Evolutionary conservation across 495 filamentous ascomycete genomes (phyloP), one percentile per base, ranked within the genome.

Genomic region (Lindgomyces ingoldianus): DNA sequence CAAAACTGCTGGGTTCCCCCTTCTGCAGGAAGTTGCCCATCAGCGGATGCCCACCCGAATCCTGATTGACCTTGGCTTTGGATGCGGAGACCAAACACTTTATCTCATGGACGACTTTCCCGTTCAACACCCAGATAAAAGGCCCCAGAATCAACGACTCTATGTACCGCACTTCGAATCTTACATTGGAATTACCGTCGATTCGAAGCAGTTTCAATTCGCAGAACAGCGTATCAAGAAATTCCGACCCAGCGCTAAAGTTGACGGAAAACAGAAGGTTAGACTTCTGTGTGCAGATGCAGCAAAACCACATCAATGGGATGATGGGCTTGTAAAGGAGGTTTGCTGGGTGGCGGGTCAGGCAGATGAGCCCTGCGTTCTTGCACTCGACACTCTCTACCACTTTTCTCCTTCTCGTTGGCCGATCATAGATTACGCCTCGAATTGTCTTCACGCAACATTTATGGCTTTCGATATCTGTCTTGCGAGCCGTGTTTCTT

Each of bases 331-430:
- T 8, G 29, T 24, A 6, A 16, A 1, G 4, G 49, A 27, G 11
- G 25, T 49, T 12, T 42, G 33, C 8, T 30, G 19, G 1, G 47
- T 19, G 11, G 1, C 26, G 14, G 4, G n/a, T 8, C 22, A 41
- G 12, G 21, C 57, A 0, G 25, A 64, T 12, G 52, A 61, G 59
- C 10, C 51, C 19, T 82, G 78, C 79, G 72, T 84, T 16, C 72
- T 83, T 12, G 81, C 78, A 2, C 75, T 83, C 0, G 81, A 84
- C 62, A 78, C 78, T 9, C 56, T 81, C 2, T 82, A 82, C 46
- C 80, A 84, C 58, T 82, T 82, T 70, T 65, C 69, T 1, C 81
- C 81, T 1, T 81, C 81, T 0, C 74, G 81, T 4, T 54, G 67
- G 12, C 73, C 76, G 0, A 69, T 81, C 26, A 68, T 82, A 22